Base-by-base conservation (phyloP, 2,329 filamentous ascomycete genomes). In the Epichloe baconii region DNA sequence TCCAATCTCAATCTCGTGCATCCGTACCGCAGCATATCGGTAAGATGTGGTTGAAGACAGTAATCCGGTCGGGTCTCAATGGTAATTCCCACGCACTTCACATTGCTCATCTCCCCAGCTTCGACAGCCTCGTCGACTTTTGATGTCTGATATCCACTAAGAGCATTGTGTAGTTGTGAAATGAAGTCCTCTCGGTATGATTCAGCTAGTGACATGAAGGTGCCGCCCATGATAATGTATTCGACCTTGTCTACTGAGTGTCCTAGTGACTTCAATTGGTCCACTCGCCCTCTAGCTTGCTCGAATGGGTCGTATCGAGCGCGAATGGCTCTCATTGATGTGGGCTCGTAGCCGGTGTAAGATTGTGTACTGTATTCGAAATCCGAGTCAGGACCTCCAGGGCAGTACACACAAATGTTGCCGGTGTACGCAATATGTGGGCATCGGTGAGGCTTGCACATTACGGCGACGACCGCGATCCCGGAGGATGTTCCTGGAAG, bases 161-260 rank as follows among this genome's bases (percentile, higher is more conserved):
- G 79, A 1, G 93, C 93, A 64, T 98, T 98, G 71, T 98, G 93
- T 48, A 98, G 77, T 63, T 96, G 91, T 1, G 89, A 85, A 53
- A 98, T 95, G 62, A 98, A 98, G 52, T 87, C 82, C 55, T 98
- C 88, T 31, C 93, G 78, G 67, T 98, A 98, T 23, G 85, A 82
- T 61, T 89, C 83, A 8, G 91, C 78, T 26, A 98, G 71, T 3
- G 91, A 97, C 94, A 98, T 98, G 70, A 98, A 98, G 0, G 93
- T 98, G 58, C 93, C 93, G 54, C 93, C 93, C 93, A 98, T 98
- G 65, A 98, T 95, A 64, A 98, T 98, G 68, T 97, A 98, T 72
- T 98, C 93, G 23, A 98, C 93, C 68, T 98, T 98, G 71, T 98
- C 93, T 46, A 98, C 93, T 44, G 88, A 95, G 68, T 98, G 93